These are phyloP conservation scores for Penicillium corylophilum DNA, from an alignment of 2,329 filamentous ascomycete genomes.

Conservation along the genomic window DNA sequence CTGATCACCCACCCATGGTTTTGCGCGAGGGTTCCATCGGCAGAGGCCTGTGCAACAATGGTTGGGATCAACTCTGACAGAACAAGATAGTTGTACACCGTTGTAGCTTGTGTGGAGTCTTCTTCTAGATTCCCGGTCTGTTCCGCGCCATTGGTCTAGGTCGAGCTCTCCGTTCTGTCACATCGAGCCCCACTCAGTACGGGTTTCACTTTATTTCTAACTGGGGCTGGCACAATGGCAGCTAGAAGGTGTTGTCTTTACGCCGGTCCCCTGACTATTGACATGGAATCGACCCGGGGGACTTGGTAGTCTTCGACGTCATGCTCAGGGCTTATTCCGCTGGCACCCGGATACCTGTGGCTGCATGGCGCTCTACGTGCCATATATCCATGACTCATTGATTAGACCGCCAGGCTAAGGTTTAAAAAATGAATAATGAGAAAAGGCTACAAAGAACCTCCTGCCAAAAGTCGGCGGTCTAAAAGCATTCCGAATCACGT, in stretches of 20 bases:
- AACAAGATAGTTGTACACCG: conserved; percentile 5
- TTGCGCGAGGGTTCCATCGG: conserved; percentile 9
- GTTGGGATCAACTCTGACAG: background rate
- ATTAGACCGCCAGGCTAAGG: background rate
- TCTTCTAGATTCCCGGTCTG: conserved; percentile 4
- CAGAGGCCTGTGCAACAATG: conserved; percentile 5
- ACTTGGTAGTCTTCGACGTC: conserved; percentile 1
- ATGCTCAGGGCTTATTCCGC: background rate
- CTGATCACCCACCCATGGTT: conserved; percentile 11
- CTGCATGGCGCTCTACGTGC: background rate
- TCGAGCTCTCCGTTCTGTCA: background rate
- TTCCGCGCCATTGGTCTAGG: conserved; percentile 5
- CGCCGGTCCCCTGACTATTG: background rate
- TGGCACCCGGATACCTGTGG: background rate
- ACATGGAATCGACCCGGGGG: background rate
- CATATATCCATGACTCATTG: background rate
- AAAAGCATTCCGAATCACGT: background rate
- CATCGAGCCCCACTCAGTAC: background rate
- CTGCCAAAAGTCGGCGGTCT: background rate
- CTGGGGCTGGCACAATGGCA: background rate
- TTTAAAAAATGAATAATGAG: background rate
- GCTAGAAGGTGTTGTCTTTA: background rate
- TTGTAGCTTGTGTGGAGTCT: conserved; percentile 1
- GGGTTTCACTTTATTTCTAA: background rate
- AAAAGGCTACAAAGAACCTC: background rate